Evolutionary conservation across 345 rosid genomes (phyloP).

Genomic region (Dimocarpus longan): DNA sequence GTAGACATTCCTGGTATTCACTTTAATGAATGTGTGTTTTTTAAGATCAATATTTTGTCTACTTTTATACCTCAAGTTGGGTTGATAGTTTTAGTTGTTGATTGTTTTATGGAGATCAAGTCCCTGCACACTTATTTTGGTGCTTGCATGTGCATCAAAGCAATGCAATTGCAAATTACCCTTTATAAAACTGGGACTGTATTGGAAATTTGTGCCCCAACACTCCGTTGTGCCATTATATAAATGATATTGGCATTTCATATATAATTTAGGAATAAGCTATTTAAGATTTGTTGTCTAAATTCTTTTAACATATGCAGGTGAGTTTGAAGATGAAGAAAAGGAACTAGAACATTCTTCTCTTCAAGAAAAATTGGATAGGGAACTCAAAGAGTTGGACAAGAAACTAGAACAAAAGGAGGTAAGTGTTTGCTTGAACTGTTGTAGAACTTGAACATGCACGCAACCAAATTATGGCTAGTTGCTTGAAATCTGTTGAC

Average conservation of each 20-base stretch:
- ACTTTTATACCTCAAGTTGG: not conserved
- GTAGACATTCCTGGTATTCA: conserved; percentile 55
- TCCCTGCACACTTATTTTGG: conserved; percentile 1
- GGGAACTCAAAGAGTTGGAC: conserved; percentile 92
- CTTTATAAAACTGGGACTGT: not conserved
- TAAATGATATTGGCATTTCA: not conserved
- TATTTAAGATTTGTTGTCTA: not conserved
- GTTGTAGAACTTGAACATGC: not conserved
- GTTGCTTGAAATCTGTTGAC: not conserved
- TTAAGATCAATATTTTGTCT: not conserved
- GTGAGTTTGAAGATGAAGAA: conserved; percentile 65
- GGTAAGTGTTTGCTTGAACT: conserved; percentile 42
- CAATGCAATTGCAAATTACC: not conserved
- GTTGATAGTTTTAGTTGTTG: not conserved
- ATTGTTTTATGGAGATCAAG: not conserved
- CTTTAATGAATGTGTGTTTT: not conserved
- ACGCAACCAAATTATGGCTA: not conserved
- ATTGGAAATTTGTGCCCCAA: not conserved
- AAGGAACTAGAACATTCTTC: conserved; percentile 89
- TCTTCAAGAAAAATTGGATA: conserved; percentile 82
- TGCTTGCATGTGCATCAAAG: conserved; percentile 8
- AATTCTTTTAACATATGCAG: conserved; percentile 44
- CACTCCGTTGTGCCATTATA: not conserved
- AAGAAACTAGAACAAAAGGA: conserved; percentile 89
- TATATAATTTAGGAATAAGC: conserved; percentile 5